phyloP scores from a whole-genome alignment of 176 grass and related monocot species.

The Oryza officinalis region DNA sequence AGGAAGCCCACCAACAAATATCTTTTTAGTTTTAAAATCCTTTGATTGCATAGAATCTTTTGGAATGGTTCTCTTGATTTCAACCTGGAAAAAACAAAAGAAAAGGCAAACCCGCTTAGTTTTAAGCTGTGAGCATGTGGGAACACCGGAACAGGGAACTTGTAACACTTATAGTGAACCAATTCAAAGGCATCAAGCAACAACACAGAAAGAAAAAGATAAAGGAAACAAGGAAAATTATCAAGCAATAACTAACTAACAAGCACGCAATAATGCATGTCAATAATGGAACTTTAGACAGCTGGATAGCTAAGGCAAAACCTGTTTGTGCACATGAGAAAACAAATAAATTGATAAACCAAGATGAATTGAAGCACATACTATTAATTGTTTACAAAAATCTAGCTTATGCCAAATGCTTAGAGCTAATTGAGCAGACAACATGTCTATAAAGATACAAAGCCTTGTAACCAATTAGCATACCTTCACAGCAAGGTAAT shows the following conservation, averaged over 20 bases:
- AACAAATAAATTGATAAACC: neutral
- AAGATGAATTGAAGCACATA: neutral
- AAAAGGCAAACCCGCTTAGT: neutral
- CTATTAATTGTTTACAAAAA: neutral
- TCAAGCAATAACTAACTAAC: neutral
- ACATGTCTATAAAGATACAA: neutral
- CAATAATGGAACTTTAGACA: neutral
- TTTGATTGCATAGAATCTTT: conserved; percentile 63
- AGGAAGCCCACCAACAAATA: conserved; percentile 89
- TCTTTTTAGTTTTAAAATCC: conserved; percentile 91
- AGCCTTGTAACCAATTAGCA: neutral
- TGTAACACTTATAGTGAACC: neutral
- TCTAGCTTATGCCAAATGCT: conserved; percentile 13
- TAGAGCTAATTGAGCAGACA: conserved; percentile 21
- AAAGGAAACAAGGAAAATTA: neutral
- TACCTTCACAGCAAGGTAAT: neutral
- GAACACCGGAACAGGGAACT: neutral
- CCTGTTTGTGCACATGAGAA: neutral
- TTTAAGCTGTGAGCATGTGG: neutral
- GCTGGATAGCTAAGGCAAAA: neutral
- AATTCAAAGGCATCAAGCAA: conserved; percentile 1
- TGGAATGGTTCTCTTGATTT: conserved; percentile 96
- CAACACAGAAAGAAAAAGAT: neutral
- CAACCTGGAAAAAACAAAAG: conserved; percentile 62
- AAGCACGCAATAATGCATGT: neutral